Evolutionary conservation across 2,329 filamentous ascomycete genomes (phyloP).

Genomic region (Scleromitrula shiraiana): DNA sequence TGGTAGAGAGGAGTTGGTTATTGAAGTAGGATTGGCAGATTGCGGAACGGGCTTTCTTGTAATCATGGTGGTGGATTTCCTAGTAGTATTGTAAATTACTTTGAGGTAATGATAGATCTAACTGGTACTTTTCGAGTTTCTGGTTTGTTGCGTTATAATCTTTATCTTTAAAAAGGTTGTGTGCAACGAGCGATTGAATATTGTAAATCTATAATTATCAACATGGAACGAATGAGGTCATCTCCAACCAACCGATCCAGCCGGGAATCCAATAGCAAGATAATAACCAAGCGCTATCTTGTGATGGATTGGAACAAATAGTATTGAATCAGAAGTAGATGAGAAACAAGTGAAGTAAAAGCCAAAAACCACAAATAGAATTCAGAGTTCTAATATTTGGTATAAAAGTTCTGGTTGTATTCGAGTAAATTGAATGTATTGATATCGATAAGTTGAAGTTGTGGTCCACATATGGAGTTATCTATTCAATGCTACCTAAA

Average conservation of each 20-base stretch:
- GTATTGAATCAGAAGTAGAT: no score
- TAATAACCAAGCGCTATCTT: no score
- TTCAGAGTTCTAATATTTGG: no score
- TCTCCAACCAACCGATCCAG: neutral
- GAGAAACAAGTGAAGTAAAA: no score
- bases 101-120: neutral
- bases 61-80: conserved; percentile 17
- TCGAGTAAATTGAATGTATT: neutral
- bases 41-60: conserved; percentile 26
- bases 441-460: conserved; percentile 5
- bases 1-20: conserved; percentile 7
- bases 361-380: no score
- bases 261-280: neutral
- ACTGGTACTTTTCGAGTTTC: neutral
- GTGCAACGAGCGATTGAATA: neutral
- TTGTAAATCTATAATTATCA: neutral
- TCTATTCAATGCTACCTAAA: neutral
- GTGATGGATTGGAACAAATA: no score
- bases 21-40: conserved; percentile 9
- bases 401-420: no score
- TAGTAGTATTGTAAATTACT: neutral
- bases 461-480: neutral
- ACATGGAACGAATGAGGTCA: neutral
- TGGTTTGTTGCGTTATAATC: no score
- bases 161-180: neutral